Percentiles rank a stretch among this genome's conserved stretches.
These are phyloP conservation scores for Chrysoporthe austroafricana DNA, from an alignment of 2,329 filamentous ascomycete genomes.

Conservation along the genomic window DNA sequence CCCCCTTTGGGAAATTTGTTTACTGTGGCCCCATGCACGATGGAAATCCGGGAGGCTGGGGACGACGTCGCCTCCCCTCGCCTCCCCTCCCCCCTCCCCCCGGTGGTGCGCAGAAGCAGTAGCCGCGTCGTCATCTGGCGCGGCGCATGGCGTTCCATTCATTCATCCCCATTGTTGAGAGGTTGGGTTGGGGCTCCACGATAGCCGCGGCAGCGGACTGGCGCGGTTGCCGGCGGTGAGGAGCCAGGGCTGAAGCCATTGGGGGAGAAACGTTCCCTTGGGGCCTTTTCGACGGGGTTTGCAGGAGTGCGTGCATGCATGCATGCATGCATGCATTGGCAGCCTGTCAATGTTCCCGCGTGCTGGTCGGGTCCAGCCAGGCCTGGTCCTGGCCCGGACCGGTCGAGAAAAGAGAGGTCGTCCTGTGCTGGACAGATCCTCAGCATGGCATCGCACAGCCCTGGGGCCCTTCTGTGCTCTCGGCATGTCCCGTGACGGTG, in stretches of 20 bases:
- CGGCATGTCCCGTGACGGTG: too few relatives aligned
- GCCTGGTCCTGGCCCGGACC: too few relatives aligned
- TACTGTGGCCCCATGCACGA: slow-evolving; percentile 8
- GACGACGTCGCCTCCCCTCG: neutral
- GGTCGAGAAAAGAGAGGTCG: too few relatives aligned
- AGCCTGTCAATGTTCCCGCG: too few relatives aligned
- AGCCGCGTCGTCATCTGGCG: slow-evolving; percentile 14
- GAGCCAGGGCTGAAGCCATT: neutral
- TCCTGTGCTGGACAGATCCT: too few relatives aligned
- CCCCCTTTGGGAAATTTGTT: slow-evolving; percentile 21
- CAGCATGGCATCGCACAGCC: too few relatives aligned
- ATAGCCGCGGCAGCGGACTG: slow-evolving; percentile 16
- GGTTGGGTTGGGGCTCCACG: slow-evolving; percentile 15
- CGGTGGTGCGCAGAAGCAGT: neutral
- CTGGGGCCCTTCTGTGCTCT: too few relatives aligned
- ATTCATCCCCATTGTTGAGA: neutral
- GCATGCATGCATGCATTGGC: too few relatives aligned
- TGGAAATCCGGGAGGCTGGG: slow-evolving; percentile 26
- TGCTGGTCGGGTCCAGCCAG: too few relatives aligned
- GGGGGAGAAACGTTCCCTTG: too few relatives aligned
- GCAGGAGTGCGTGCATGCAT: too few relatives aligned
- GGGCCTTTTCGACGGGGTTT: too few relatives aligned
- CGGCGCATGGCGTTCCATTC: neutral
- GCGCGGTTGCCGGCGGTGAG: slow-evolving; percentile 16
- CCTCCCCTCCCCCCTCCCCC: neutral